Base-by-base conservation (phyloP, 176 grass and related monocot genomes). In the Bolboschoenus planiculmis region DNA sequence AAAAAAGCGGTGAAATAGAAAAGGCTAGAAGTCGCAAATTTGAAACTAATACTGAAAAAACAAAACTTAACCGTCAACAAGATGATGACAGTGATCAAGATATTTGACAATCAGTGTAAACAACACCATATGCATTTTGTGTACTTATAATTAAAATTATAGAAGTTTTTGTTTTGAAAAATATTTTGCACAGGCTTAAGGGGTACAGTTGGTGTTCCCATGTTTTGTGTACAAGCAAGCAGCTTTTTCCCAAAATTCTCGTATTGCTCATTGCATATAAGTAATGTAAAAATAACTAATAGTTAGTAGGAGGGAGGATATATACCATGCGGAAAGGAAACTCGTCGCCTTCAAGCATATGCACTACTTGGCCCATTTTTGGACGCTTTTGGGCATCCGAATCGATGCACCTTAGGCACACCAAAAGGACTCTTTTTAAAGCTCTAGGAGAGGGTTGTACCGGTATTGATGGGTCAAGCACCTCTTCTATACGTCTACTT, bases 261-360 rank as follows among this genome's bases (percentile, higher is more conserved):
- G 0, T 47, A 75, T 46, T 35, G 14, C 62, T 36, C 10, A 24
- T 48, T 75, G 1, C 16, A 27, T 29, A 75, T 75, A 24, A 80
- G 5, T 23, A 1, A 18, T 31, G 54, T 58, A 58, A 23, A 39
- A 42, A 59, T 35, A 80, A 40, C 60, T 27, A 80, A 60, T 58
- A 59, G 3, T 15, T 42, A 58, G 50, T 13, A 53, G 27, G 48
- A 37, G 23, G 24, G 23, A 64, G 24, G 11, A 65, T n/a, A 27
- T n/a, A 65, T 85, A 94, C 95, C 42, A 63, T 77, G 50, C 97
- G 93, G 68, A 88, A 93, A 61, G 93, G 97, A 83, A 99, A 99
- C 87, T 96, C 93, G 78, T 93, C 93, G 50, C 91, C 89, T 74
- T 95, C 97, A 59, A 99, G 93, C 91, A 99, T 99, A 80, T 96